Evolutionary conservation across 345 rosid genomes (phyloP), one percentile per base, ranked within the genome.

Genomic region (Moricandia arvensis): DNA sequence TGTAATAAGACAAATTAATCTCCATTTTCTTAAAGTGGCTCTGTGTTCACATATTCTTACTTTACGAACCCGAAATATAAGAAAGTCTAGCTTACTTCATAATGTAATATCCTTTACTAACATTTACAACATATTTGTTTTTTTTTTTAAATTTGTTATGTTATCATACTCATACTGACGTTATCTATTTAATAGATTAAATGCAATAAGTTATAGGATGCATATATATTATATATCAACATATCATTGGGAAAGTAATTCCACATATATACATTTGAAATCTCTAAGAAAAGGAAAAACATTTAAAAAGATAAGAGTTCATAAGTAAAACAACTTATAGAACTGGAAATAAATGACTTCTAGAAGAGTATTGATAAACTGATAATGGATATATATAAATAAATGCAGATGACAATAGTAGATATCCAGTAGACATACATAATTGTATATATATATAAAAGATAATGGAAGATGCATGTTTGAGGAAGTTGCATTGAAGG

Each of bases 401-500:
- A 9, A 18, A 31, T 11, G 31, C n/a, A 66, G 7, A 43, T 47
- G 8, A 34, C 16, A 57, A 27, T 38, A 38, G 16, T 15, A 49
- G 24, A 15, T 49, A 16, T 16, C 55, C 24, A 18, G 18, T 72
- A 57, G 35, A 24, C 6, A 7, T 35, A 49, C 24, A 73, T 63
- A 63, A 15, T 63, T 7, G 31, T 5, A 15, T 18, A n/a, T 16
- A 17, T 16, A 16, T 12, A 21, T 53, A 55, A 18, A 49, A 2
- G 9, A 54, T 59, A 33, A 10, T 59, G 37, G 62, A 16, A 67
- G 61, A 59, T 59, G 62, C 63, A 60, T 60, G 69, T 60, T 49
- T 68, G 68, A 33, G 37, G 54, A 49, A 67, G 61, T 45, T 59
- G 62, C 63, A 75, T 61, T 75, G 67, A 61, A 61, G 69, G 69